Conservation (phyloP, 768 basidiomycete species). For the Dentipellis fragilis region DNA sequence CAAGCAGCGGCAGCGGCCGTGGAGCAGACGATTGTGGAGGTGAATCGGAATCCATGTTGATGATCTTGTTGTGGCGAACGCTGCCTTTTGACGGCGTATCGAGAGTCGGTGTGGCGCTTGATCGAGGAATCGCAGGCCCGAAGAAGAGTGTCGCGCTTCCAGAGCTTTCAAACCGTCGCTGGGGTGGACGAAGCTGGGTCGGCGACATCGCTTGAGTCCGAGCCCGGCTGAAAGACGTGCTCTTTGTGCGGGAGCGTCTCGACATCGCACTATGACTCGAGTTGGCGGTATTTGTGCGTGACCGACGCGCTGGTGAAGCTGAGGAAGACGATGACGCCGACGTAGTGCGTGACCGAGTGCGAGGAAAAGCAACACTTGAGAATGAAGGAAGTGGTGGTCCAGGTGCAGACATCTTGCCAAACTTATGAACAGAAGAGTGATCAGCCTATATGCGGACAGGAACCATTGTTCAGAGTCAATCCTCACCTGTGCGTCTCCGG, state of each 20-base stretch:
- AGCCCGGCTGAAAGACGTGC: constrained; percentile 4
- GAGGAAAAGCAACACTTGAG: constrained; percentile 13
- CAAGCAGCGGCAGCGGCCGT: constrained; percentile 4
- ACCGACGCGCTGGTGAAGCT: constrained; percentile 9
- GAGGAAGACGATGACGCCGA: constrained; percentile 8
- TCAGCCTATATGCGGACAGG: background rate
- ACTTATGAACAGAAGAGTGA: constrained; percentile 3
- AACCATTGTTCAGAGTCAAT: constrained; percentile 13
- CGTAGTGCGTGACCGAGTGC: constrained; percentile 6
- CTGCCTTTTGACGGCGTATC: background rate
- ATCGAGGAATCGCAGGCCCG: constrained; percentile 7
- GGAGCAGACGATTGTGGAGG: constrained; percentile 2
- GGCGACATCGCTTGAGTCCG: constrained; percentile 11
- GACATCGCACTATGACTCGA: constrained; percentile 2
- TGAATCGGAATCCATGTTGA: constrained; percentile 4
- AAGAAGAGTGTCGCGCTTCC: constrained; percentile 13
- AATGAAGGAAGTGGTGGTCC: constrained; percentile 3
- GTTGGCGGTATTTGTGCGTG: constrained; percentile 11
- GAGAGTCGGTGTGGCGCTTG: constrained; percentile 1
- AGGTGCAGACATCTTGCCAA: constrained; percentile 1
- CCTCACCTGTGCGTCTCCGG: constrained; percentile 16
- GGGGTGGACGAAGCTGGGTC: background rate
- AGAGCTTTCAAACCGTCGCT: constrained; percentile 9
- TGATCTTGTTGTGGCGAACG: constrained; percentile 4
- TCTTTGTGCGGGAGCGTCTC: constrained; percentile 7